phyloP scores from a whole-genome alignment of 495 filamentous ascomycete species.

The Jackrogersella multiformis region DNA sequence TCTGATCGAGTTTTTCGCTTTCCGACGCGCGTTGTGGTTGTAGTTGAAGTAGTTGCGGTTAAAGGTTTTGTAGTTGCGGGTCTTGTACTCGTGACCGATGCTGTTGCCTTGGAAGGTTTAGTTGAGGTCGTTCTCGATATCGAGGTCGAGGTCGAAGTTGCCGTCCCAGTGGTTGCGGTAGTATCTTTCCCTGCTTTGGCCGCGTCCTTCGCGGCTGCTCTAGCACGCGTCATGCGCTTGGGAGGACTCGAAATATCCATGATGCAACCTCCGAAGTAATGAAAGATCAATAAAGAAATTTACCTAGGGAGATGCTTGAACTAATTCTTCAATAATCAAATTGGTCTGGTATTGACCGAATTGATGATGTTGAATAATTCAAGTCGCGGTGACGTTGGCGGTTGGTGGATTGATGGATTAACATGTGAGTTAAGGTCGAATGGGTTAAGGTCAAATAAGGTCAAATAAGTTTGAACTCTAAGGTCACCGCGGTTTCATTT shows the following conservation, averaged over 20 bases:
- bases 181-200: slow-evolving; percentile 32
- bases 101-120: slow-evolving; percentile 32
- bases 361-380: slow-evolving; percentile 18
- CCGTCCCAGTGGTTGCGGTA: slow-evolving; percentile 48
- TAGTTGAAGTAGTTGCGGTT: no score
- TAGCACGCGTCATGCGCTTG: slow-evolving; percentile 68
- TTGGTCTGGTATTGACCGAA: slow-evolving; percentile 15
- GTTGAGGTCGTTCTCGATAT: slow-evolving; percentile 44
- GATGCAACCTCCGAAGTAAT: slow-evolving; percentile 9
- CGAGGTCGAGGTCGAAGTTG: slow-evolving; percentile 53
- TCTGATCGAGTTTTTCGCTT: slow-evolving; percentile 61
- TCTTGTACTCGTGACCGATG: slow-evolving; percentile 24
- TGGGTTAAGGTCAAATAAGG: slow-evolving; percentile 14
- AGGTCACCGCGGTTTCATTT: slow-evolving; percentile 27
- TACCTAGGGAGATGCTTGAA: slow-evolving; percentile 25
- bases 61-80: slow-evolving; percentile 38
- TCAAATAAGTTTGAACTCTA: no score
- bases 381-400: slow-evolving; percentile 10
- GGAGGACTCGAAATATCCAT: slow-evolving; percentile 60
- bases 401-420: background rate
- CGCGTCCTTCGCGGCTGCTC: slow-evolving; percentile 60
- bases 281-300: slow-evolving; percentile 5
- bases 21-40: slow-evolving; percentile 21
- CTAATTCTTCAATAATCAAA: slow-evolving; percentile 12
- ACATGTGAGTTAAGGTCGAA: slow-evolving; percentile 24